phyloP scores from a whole-genome alignment of 1,284 basidiomycete species.

The Golubevia sp. region DNA sequence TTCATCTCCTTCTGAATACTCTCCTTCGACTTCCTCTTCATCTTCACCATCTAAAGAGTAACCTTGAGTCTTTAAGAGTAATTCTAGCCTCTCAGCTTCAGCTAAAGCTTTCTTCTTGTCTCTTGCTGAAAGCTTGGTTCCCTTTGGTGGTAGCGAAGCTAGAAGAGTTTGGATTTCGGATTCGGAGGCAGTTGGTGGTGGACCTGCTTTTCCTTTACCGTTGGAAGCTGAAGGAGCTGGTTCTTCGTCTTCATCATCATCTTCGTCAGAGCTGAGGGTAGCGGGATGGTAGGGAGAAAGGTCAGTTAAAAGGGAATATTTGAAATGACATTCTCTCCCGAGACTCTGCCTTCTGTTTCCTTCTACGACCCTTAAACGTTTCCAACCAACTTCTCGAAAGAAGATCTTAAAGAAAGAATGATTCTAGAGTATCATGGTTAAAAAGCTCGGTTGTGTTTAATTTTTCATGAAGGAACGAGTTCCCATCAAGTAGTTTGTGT shows the following conservation, averaged over 20 bases:
- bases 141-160: slow-evolving; percentile 39
- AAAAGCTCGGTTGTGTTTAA: too few species aligned
- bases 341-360: background rate
- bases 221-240: background rate
- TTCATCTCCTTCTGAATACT: slow-evolving; percentile 12
- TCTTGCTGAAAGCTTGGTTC: slow-evolving; percentile 40
- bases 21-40: slow-evolving; percentile 15
- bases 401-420: too few species aligned
- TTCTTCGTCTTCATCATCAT: slow-evolving; percentile 16
- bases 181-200: background rate
- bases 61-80: slow-evolving; percentile 53
- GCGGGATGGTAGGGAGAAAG: slow-evolving; percentile 7
- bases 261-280: slow-evolving; percentile 19
- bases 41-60: slow-evolving; percentile 40
- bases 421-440: too few species aligned
- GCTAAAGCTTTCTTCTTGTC: slow-evolving; percentile 56
- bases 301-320: too few species aligned
- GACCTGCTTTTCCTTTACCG: slow-evolving; percentile 14
- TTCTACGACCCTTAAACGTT: background rate
- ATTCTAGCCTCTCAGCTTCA: slow-evolving; percentile 56
- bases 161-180: slow-evolving; percentile 1
- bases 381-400: background rate
- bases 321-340: background rate
- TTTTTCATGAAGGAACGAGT: too few species aligned
- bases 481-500: too few species aligned